phyloP scores from a whole-genome alignment of 306 rosid species.

The Fragaria nilgerrensis region DNA sequence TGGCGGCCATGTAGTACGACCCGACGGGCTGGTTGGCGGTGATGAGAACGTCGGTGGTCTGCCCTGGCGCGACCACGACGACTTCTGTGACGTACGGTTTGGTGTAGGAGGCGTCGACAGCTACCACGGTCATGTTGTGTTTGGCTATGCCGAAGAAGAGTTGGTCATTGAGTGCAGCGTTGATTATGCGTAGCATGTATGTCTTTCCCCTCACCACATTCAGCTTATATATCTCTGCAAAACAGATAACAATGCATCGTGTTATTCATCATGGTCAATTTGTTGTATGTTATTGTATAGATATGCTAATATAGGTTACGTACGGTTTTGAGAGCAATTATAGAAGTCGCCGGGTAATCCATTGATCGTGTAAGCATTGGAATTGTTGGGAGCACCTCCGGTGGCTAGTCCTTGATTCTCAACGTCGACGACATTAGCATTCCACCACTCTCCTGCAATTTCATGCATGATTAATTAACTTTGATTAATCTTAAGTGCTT shows the following conservation, averaged over 20 bases:
- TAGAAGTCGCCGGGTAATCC: slow-evolving; percentile 62
- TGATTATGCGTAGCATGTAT: slow-evolving; percentile 54
- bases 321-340: slow-evolving; percentile 49
- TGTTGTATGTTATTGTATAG: not conserved
- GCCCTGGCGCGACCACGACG: slow-evolving; percentile 49
- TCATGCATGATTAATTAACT: too few relatives aligned
- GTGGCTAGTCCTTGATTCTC: slow-evolving; percentile 23
- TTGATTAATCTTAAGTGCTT: too few relatives aligned
- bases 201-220: slow-evolving; percentile 49
- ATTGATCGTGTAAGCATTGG: slow-evolving; percentile 62
- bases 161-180: slow-evolving; percentile 60
- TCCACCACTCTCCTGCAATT: too few relatives aligned
- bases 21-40: slow-evolving; percentile 30
- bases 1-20: slow-evolving; percentile 68
- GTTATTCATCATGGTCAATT: not conserved
- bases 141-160: slow-evolving; percentile 62
- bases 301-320: not conserved
- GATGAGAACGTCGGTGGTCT: slow-evolving; percentile 56
- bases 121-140: slow-evolving; percentile 60
- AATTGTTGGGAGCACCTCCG: slow-evolving; percentile 19
- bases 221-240: slow-evolving; percentile 32
- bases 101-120: slow-evolving; percentile 60
- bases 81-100: slow-evolving; percentile 43
- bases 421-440: slow-evolving; percentile 45
- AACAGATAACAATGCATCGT: not conserved